Conservation (phyloP, 441 rosid species). For the Adansonia grandidieri region DNA sequence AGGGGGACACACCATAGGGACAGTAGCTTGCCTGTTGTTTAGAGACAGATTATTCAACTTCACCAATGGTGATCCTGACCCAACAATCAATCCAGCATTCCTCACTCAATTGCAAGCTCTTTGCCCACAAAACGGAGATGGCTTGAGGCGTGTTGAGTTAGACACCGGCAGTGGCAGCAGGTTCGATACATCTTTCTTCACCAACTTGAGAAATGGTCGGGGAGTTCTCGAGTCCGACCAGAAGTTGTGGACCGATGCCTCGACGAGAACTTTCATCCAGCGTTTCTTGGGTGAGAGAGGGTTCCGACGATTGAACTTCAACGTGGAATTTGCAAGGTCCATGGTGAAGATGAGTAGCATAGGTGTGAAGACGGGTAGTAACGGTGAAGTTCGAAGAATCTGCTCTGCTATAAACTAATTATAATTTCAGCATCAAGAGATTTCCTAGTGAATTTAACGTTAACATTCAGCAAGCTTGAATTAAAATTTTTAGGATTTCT, state of each 20-base stretch:
- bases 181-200: conserved; percentile 5
- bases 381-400: neutral
- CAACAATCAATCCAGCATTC: conserved; percentile 41
- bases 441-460: neutral
- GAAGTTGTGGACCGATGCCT: conserved; percentile 37
- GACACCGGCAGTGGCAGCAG: neutral
- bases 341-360: conserved; percentile 62
- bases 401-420: conserved; percentile 7
- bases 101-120: conserved; percentile 7
- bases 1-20: conserved; percentile 22
- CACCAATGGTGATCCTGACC: conserved; percentile 9
- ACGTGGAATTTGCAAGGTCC: neutral
- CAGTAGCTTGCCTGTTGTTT: conserved; percentile 11
- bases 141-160: neutral
- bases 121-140: conserved; percentile 13
- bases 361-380: conserved; percentile 31
- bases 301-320: conserved; percentile 23
- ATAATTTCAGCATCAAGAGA: neutral
- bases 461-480: too few species aligned
- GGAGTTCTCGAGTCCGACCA: conserved; percentile 15
- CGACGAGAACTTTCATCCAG: conserved; percentile 48
- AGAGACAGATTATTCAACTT: conserved; percentile 16
- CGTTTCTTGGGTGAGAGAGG: conserved; percentile 42
- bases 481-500: too few species aligned
- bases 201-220: conserved; percentile 2